Base-by-base conservation (phyloP, 1,284 basidiomycete species). In the Ceratorhiza oryzae-sativae region DNA sequence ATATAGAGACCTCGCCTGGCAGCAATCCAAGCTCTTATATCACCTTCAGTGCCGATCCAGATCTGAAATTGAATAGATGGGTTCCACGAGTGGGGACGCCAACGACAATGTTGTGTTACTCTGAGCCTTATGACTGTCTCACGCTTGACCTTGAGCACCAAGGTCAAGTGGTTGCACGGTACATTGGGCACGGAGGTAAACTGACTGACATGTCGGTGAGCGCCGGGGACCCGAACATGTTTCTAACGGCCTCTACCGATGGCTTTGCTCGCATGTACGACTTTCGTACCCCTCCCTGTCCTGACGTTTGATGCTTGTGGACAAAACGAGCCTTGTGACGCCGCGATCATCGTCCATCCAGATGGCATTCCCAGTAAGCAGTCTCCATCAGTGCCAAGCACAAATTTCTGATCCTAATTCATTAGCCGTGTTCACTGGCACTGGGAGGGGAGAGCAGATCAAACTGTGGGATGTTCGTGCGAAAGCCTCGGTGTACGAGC, bases 401-500 rank as follows among this genome's bases (percentile, higher is more conserved):
- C 13, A 39, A 13, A 13, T 45, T 8, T 45, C 15, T 45, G 15
- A n/a, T 45, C n/a, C 42, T 45, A 13, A 39, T 39, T 45, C 3
- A 46, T 58, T 34, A 45, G 71, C 39, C 34, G 51, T 56, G 13
- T 72, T 72, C 36, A 53, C 60, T 3, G 71, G 71, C 12, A 45
- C 58, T 20, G 36, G 25, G 10, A 62, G 36, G 41, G 13, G 32
- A 2, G 48, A 72, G 34, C 59, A 65, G 18, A 55, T 72, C 27
- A 65, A 56, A 20, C 25, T 53, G 32, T 72, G 71, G 71, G 71
- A 72, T 36, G 23, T 72, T 32, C 71, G 71, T 15, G 61, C 71
- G 5, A 60, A 53, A 15, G 34, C 60, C 10, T 18, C 58, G 20
- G 46, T 72, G 4, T 72, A 72, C 25, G 71, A 72, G 42, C 61